Percentiles rank a stretch among this genome's conserved stretches.
Evolutionary conservation across 495 filamentous ascomycete genomes (phyloP).

Genomic region (Immersiella caudata): DNA sequence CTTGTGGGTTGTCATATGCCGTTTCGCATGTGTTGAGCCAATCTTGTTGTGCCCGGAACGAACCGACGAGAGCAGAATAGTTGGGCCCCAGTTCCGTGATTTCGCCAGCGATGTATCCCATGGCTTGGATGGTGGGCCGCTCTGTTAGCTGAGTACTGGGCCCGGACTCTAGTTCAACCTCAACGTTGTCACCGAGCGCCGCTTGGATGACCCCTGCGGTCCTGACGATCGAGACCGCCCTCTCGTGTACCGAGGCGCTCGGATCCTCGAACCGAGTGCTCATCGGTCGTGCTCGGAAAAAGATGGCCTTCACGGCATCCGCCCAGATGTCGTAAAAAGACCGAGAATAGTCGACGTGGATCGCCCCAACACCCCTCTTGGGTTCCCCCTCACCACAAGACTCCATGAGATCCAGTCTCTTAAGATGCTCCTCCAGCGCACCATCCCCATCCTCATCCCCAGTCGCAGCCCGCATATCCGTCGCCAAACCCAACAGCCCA

Average conservation of each 20-base stretch:
- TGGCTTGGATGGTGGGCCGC: slow-evolving; percentile 12
- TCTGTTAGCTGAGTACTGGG: not conserved
- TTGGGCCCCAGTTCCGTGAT: slow-evolving; percentile 20
- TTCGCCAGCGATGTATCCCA: slow-evolving; percentile 25
- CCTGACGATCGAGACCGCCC: slow-evolving; percentile 20
- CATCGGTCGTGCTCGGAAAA: slow-evolving; percentile 7
- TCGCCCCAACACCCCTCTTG: slow-evolving; percentile 8
- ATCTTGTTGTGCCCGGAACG: slow-evolving; percentile 19
- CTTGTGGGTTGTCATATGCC: slow-evolving; percentile 18
- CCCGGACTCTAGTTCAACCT: slow-evolving; percentile 3
- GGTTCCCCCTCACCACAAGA: not conserved
- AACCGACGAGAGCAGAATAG: slow-evolving; percentile 23
- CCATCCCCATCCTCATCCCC: not conserved
- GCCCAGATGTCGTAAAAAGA: slow-evolving; percentile 31
- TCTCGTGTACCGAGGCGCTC: not conserved
- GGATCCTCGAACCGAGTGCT: not conserved
- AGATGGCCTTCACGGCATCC: slow-evolving; percentile 19
- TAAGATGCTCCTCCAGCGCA: not conserved
- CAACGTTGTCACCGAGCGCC: slow-evolving; percentile 3
- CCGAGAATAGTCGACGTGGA: slow-evolving; percentile 27
- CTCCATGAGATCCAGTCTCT: not conserved
- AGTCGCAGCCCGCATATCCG: slow-evolving; percentile 23
- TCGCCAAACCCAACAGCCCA: slow-evolving; percentile 29
- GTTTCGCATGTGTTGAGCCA: slow-evolving; percentile 24
- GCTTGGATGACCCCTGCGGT: slow-evolving; percentile 19